Evolutionary conservation across 148 eudicot genomes (phyloP).

Genomic region (Camellia sinensis): DNA sequence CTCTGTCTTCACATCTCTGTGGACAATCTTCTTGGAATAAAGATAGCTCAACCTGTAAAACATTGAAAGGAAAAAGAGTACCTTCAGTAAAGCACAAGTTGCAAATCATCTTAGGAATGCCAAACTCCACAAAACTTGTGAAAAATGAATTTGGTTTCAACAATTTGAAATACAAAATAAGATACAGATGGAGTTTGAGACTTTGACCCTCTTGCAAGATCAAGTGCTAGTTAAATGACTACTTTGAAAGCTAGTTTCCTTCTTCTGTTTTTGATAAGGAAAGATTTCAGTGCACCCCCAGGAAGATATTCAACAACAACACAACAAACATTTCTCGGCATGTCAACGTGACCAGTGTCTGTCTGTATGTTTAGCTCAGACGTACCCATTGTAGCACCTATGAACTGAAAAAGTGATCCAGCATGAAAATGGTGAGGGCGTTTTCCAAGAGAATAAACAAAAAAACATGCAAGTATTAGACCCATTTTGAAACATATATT

Average conservation of each 20-base stretch:
- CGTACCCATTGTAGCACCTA: too few species aligned
- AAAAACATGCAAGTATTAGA: too few species aligned
- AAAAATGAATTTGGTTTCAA: neutral
- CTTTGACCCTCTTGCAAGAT: slow-evolving; percentile 6
- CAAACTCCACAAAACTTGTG: too few species aligned
- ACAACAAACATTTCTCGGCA: neutral
- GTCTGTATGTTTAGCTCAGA: slow-evolving; percentile 2
- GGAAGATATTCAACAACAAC: neutral
- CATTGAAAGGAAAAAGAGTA: neutral
- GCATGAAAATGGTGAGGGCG: too few species aligned
- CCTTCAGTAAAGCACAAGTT: too few species aligned
- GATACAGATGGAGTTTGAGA: neutral
- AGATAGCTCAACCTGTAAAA: slow-evolving; percentile 5
- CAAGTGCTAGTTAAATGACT: too few species aligned
- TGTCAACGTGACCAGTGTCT: neutral
- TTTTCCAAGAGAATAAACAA: too few species aligned
- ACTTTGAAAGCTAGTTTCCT: neutral
- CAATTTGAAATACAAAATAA: neutral
- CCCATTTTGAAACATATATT: too few species aligned
- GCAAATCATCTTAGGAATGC: too few species aligned
- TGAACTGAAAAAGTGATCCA: too few species aligned
- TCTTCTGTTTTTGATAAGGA: neutral
- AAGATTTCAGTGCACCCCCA: neutral
- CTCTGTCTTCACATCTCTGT: slow-evolving; percentile 5
- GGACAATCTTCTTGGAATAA: slow-evolving; percentile 12